Base-by-base conservation (phyloP, 169 alveolate genomes). In the Plasmodium yoelii region DNA sequence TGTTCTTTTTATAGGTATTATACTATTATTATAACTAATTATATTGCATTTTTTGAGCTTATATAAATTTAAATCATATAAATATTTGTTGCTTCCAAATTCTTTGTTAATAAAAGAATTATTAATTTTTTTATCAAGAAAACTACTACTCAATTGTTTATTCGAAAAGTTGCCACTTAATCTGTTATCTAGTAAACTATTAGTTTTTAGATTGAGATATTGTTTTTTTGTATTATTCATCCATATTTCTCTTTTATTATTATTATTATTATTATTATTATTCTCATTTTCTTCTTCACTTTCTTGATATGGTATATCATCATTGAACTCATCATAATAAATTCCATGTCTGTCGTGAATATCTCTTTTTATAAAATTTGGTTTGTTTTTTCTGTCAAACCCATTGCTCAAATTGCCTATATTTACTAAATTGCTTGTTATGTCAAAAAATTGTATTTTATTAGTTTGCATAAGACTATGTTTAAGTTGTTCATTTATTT, bases 51-150 rank as follows among this genome's bases (percentile, higher is more conserved):
- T 77, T 77, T 63, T 77, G 13, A 49, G 51, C 46, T 59, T 77
- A 44, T 77, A 77, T 5, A 77, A 26, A 49, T 77, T 77, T 26
- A 64, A 26, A 26, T 77, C 88, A 44, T 63, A 77, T 4, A 77
- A 44, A 64, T 77, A 77, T 51, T 56, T 61, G 44, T 77, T 77
- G 28, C 88, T 77, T 18, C 65, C 6, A 28, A 77, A 56, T 57
- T 77, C 88, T 77, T 77, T 77, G 5, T 15, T 64, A 44, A 34
- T 34, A 34, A 47, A 77, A 19, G 53, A 15, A 19, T 60, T 60
- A 67, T 19, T 44, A 12, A 13, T 75, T 3, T 61, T 28, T 34
- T 63, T 8, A 28, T 42, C 15, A 26, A 42, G 22, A 44, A 46
- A 18, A 34, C 34, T 51, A 12, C 18, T 51, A 5, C 22, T 51